Conservation (phyloP, 192 early-diverging fungal species). For the Umbelopsis sp. region DNA sequence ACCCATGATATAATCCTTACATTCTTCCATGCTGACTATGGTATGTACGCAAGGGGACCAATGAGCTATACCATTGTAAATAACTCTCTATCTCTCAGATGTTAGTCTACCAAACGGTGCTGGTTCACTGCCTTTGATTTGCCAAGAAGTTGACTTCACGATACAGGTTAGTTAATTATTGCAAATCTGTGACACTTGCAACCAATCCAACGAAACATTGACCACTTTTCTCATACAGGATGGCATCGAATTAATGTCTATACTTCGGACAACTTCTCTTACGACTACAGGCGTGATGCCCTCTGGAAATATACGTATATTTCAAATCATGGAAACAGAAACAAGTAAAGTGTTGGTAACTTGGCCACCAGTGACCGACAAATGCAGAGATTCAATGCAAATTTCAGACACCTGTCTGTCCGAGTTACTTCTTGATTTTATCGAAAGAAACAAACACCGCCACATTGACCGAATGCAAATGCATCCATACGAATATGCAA, state of each 20-base stretch:
- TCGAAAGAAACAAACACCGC: not conserved
- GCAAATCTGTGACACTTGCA: not conserved
- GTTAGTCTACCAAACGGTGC: not conserved
- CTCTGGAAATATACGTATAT: not conserved
- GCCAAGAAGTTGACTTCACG: slow-evolving; percentile 8
- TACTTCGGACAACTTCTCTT: not conserved
- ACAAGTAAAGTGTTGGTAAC: slow-evolving; percentile 5
- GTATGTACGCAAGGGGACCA: not conserved
- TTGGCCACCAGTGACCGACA: slow-evolving; percentile 8
- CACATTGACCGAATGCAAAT: not conserved
- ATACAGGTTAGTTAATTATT: not conserved
- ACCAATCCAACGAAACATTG: not conserved
- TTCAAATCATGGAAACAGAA: slow-evolving; percentile 19
- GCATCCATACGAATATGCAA: slow-evolving; percentile 6
- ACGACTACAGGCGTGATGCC: no score
- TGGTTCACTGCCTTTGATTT: slow-evolving; percentile 14
- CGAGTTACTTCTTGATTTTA: slow-evolving; percentile 14
- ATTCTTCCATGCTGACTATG: slow-evolving; percentile 27
- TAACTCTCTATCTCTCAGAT: not conserved
- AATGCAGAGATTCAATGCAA: slow-evolving; percentile 18
- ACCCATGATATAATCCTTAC: slow-evolving; percentile 24
- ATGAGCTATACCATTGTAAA: not conserved
- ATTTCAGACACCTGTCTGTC: slow-evolving; percentile 20
- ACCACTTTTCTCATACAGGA: not conserved
- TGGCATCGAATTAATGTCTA: not conserved